A percentile compares a stretch with the other conserved stretches of the same genome.
Conservation (phyloP, 2,329 filamentous ascomycete species). For the Amauroascus niger region DNA sequence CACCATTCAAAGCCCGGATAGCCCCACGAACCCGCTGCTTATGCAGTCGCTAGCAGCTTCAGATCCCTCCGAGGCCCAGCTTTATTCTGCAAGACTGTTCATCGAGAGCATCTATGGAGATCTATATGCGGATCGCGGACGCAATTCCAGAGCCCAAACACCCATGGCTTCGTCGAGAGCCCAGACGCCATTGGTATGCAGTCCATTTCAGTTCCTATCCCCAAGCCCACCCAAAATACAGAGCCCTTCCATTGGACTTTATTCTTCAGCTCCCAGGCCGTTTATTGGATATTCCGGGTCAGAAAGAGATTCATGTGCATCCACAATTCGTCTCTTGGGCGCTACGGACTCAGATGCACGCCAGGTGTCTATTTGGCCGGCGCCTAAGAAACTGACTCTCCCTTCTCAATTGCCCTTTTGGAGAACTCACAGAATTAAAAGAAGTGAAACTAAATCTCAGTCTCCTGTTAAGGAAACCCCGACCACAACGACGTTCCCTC, state of each 20-base stretch:
- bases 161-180: conserved; percentile 31
- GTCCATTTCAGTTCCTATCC: conserved; percentile 25
- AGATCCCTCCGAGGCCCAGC: conserved; percentile 69
- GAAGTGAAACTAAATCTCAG: conserved; percentile 31
- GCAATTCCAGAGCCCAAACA: conserved; percentile 45
- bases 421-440: conserved; percentile 21
- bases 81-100: conserved; percentile 65
- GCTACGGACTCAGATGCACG: background rate
- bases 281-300: conserved; percentile 9
- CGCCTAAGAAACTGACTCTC: conserved; percentile 4
- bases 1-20: conserved; percentile 55
- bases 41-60: conserved; percentile 65
- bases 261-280: conserved; percentile 13
- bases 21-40: conserved; percentile 42
- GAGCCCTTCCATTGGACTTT: conserved; percentile 17
- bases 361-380: conserved; percentile 1
- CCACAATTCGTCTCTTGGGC: conserved; percentile 14
- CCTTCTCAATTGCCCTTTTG: conserved; percentile 23
- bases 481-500: conserved; percentile 47
- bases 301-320: conserved; percentile 9
- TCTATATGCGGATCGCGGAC: conserved; percentile 45
- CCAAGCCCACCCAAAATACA: conserved; percentile 19
- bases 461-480: conserved; percentile 45
- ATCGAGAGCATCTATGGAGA: conserved; percentile 71
- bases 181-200: conserved; percentile 38